A percentile compares a stretch with the other conserved stretches of the same genome.
Evolutionary conservation across 768 basidiomycete genomes (phyloP).

Genomic region (Lyophyllum decastes): DNA sequence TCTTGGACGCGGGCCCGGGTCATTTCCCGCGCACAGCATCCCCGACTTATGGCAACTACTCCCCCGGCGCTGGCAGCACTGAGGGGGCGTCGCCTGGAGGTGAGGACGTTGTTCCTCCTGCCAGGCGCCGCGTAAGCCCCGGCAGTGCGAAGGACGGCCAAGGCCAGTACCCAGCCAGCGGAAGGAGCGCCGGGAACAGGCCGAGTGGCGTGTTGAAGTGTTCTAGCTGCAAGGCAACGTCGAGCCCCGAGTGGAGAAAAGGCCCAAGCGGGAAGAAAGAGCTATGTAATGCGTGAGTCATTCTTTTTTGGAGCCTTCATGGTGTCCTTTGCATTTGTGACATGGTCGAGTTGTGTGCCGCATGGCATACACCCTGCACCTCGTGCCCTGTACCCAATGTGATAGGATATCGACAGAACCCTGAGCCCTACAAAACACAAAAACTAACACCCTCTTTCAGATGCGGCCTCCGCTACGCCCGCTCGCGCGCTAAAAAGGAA

Average conservation of each 20-base stretch:
- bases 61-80: slow-evolving; percentile 18
- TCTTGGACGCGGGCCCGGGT: slow-evolving; percentile 1
- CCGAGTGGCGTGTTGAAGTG: slow-evolving; percentile 75
- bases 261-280: slow-evolving; percentile 90
- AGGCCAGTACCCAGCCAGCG: slow-evolving; percentile 39
- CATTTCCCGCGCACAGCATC: slow-evolving; percentile 4
- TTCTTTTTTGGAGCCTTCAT: slow-evolving; percentile 14
- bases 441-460: slow-evolving; percentile 33
- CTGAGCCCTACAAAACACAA: not conserved
- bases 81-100: slow-evolving; percentile 18
- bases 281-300: slow-evolving; percentile 85
- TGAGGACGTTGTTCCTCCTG: slow-evolving; percentile 54
- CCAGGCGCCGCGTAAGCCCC: slow-evolving; percentile 58
- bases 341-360: not conserved
- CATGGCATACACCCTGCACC: slow-evolving; percentile 2
- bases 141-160: slow-evolving; percentile 30
- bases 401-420: not conserved
- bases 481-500: slow-evolving; percentile 87
- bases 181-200: slow-evolving; percentile 59
- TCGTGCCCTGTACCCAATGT: not conserved
- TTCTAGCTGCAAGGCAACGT: slow-evolving; percentile 77
- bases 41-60: not conserved
- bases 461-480: slow-evolving; percentile 84
- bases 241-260: slow-evolving; percentile 91
- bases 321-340: not conserved